Percentiles rank a stretch among this genome's conserved stretches.
These are phyloP conservation scores for Alnus rubra DNA, from an alignment of 306 rosid species.

Conservation along the genomic window DNA sequence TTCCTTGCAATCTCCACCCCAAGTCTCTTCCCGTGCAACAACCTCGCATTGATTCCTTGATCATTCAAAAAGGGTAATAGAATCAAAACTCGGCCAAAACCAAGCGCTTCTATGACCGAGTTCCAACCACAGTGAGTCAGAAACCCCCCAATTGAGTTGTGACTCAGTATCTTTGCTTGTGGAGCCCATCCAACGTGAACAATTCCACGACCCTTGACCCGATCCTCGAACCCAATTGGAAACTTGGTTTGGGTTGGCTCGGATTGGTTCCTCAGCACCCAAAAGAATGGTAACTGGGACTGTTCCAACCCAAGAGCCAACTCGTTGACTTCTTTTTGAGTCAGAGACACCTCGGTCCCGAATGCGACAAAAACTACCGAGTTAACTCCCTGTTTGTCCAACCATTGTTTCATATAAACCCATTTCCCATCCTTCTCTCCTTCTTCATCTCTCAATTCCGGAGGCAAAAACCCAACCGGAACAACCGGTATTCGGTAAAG, in stretches of 20 bases:
- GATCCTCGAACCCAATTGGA: slow-evolving; percentile 39
- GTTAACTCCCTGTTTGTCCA: slow-evolving; percentile 27
- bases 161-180: slow-evolving; percentile 38
- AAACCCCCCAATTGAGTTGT: slow-evolving; percentile 44
- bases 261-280: slow-evolving; percentile 35
- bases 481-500: slow-evolving; percentile 36
- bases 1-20: slow-evolving; percentile 42
- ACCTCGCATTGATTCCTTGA: slow-evolving; percentile 45
- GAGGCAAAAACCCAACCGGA: slow-evolving; percentile 40
- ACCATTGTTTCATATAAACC: slow-evolving; percentile 27
- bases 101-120: slow-evolving; percentile 51
- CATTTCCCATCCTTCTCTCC: not conserved
- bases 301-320: slow-evolving; percentile 43
- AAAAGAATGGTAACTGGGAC: slow-evolving; percentile 38
- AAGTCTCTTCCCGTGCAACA: slow-evolving; percentile 30
- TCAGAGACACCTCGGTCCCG: slow-evolving; percentile 41
- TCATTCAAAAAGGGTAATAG: slow-evolving; percentile 41
- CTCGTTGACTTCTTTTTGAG: slow-evolving; percentile 35
- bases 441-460: not conserved
- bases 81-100: slow-evolving; percentile 40
- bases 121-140: slow-evolving; percentile 56
- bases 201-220: slow-evolving; percentile 32
- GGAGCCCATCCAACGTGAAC: slow-evolving; percentile 44
- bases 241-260: slow-evolving; percentile 25
- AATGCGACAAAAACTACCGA: slow-evolving; percentile 44